Base-by-base conservation (phyloP, 192 early-diverging fungal species). In the Podila minutissima region DNA sequence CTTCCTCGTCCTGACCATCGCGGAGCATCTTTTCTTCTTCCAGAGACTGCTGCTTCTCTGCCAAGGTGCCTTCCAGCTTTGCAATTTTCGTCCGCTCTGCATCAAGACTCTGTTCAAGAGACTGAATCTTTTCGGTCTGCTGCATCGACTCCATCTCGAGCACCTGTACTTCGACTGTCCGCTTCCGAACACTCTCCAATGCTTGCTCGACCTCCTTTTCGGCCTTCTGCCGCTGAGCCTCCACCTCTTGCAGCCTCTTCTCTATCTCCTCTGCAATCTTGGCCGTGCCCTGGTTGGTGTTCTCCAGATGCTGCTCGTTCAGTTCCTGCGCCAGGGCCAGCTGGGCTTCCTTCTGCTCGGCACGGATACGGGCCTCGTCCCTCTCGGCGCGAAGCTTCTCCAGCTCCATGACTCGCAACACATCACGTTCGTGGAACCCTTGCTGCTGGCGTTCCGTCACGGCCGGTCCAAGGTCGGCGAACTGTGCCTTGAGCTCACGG, bases 211-310 rank as follows among this genome's bases (percentile, higher is more conserved):
- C 66, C 20, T 81, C 77, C 2, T 48, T 71, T 22, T 81, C 77
- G 0, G 77, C 77, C n/a, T 22, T 69, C 28, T 69, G 65, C 29
- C 70, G 59, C 35, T 81, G 77, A 5, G 64, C 41, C 22, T 81
- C 77, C 51, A 81, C 70, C 20, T 81, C 77, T 57, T 69, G 61
- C 13, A 81, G 62, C 11, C 77, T 60, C 62, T 59, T 73, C 37
- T 72, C 71, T 71, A 81, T 81, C 62, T 73, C 71, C 12, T 81
- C 71, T 5, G 77, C 71, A 64, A 81, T 81, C 71, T 81, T 81
- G 51, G 57, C 48, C 0, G 66, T 81, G 15, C 37, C 64, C 11
- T 60, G 66, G n/a, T 81, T 81, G 3, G 77, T 51, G 13, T 81
- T 71, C 37, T 73, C 66, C 48, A 73, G 32, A 7, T 69, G 57